Evolutionary conservation across 768 basidiomycete species (phyloP), one percentile per base, ranked within the genome.

Genomic region (Russula abietina): DNA sequence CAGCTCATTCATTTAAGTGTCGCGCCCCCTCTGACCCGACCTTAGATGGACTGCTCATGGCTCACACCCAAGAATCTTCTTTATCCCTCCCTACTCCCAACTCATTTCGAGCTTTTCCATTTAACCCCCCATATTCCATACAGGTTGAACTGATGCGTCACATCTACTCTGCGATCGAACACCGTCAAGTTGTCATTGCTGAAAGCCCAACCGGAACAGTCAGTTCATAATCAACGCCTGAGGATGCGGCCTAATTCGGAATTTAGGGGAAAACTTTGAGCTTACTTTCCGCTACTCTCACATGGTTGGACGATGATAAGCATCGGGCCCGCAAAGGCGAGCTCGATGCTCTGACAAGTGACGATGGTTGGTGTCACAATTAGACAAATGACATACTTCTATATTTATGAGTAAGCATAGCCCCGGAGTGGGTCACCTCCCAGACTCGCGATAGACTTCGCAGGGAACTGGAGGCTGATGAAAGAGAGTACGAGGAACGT

Each of bases 181-280:
- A 76, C n/a, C 77, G 76, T 50, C 84, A 85, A 66, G 82, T 97
- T 19, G 83, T 92, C 1, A 87, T 98, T 54, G 81, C 95, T 33
- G 92, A 94, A 73, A 91, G 88, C 67, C 93, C 93, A 0, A 94
- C 93, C 0, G 93, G 92, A 68, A 94, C 92, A 28, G 92, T 91
- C 61, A 72, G 82, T 69, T 48, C 39, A 12, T 55, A 26, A 12
- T 9, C 45, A 41, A 24, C 17, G 28, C 10, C 32, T 48, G 30
- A 16, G 60, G 32, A 4, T 14, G 28, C 19, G n/a, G 2, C 45
- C 41, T 22, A 11, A 30, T 55, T 14, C 4, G 8, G 24, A 11
- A 17, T 19, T 2, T 69, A 94, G 92, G 93, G 93, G 30, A 96
- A 96, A 73, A 93, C 93, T 0, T 74, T 93, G 38, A 90, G 86